phyloP scores from a whole-genome alignment of 2,329 filamentous ascomycete species.

The Colletotrichum agaves region DNA sequence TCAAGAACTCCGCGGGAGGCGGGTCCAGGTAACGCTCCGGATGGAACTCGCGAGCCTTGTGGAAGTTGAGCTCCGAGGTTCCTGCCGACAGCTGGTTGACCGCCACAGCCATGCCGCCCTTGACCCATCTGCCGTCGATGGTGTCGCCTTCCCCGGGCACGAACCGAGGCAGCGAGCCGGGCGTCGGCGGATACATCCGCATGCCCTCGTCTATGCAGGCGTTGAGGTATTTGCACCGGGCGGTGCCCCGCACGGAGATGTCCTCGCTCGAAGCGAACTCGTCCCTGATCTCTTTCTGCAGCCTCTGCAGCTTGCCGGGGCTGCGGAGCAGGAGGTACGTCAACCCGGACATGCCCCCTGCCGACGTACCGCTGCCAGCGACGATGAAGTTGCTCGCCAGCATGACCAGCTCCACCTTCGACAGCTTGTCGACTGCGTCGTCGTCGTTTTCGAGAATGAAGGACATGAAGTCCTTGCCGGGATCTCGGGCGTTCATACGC shows the following conservation, averaged over 20 bases:
- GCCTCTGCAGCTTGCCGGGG: background rate
- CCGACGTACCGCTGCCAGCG: constrained; percentile 4
- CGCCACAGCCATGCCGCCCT: background rate
- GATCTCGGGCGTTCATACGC: constrained; percentile 16
- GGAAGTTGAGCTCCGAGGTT: constrained; percentile 7
- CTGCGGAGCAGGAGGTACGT: constrained; percentile 6
- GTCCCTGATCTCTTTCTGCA: no score
- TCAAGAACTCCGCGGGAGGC: background rate
- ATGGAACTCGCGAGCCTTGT: background rate
- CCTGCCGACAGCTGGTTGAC: constrained; percentile 8
- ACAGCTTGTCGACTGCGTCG: background rate
- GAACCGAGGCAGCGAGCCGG: background rate
- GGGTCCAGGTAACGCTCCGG: constrained; percentile 17
- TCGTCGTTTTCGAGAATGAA: constrained; percentile 12
- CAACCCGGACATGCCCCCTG: constrained; percentile 7
- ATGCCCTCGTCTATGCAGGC: constrained; percentile 9
- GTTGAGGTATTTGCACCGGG: no score
- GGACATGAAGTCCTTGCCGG: constrained; percentile 20
- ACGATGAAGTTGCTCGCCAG: constrained; percentile 15
- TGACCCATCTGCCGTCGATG: background rate
- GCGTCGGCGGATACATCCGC: constrained; percentile 8
- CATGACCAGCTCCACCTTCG: constrained; percentile 7
- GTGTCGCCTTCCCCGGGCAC: background rate
- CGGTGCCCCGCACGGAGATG: no score
- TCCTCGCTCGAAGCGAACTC: no score